phyloP scores from a whole-genome alignment of 345 rosid genomes.

The Populus euphratica region DNA sequence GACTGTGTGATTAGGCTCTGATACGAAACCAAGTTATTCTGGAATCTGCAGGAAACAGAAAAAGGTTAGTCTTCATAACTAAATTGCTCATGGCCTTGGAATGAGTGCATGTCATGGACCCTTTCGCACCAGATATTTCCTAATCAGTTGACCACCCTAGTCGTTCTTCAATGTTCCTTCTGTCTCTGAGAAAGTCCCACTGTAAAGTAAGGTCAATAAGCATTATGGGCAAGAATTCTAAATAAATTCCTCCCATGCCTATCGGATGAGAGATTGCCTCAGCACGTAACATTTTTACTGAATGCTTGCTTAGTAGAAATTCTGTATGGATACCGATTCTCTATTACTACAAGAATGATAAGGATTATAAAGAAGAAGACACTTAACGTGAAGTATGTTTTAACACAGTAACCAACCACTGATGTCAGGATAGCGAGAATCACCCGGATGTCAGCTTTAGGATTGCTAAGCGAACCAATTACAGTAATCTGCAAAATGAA shows the following conservation, averaged over 20 bases:
- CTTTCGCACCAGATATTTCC: too few relatives aligned
- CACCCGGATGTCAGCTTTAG: conserved; percentile 20
- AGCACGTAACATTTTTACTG: too few relatives aligned
- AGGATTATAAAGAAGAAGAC: not conserved
- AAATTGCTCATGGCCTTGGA: not conserved
- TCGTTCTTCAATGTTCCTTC: too few relatives aligned
- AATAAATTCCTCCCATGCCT: too few relatives aligned
- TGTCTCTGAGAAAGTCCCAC: too few relatives aligned
- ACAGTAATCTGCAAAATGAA: conserved; percentile 14
- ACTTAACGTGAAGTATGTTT: conserved; percentile 30
- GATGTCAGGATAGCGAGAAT: conserved; percentile 17
- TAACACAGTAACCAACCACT: conserved; percentile 20
- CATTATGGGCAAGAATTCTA: too few relatives aligned
- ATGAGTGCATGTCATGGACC: too few relatives aligned
- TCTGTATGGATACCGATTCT: too few relatives aligned
- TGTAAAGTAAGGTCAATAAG: too few relatives aligned
- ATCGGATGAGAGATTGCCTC: too few relatives aligned
- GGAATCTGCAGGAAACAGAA: conserved; percentile 10
- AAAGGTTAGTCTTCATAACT: not conserved
- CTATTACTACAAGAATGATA: not conserved
- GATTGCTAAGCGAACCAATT: conserved; percentile 3
- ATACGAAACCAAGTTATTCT: conserved; percentile 17
- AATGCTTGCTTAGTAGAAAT: too few relatives aligned
- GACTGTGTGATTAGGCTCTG: conserved; percentile 22
- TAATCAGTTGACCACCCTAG: too few relatives aligned